Conservation (phyloP, 768 basidiomycete species). For the Termitomyces sp. region DNA sequence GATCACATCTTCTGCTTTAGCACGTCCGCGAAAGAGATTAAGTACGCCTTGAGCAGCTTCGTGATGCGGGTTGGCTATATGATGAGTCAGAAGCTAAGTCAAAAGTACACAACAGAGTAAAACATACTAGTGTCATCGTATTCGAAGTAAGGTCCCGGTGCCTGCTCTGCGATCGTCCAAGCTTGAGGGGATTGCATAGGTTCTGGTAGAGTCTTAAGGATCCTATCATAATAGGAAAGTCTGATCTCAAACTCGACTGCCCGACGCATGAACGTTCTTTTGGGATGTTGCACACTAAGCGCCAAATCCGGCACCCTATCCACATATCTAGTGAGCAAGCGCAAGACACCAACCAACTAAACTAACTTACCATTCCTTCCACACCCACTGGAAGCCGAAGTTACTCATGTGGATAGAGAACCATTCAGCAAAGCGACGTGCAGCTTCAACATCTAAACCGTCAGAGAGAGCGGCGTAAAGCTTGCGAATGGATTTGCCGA, state of each 20-base stretch:
- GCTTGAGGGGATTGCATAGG: slow-evolving; percentile 65
- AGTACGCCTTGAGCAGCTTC: slow-evolving; percentile 77
- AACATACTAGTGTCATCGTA: slow-evolving; percentile 74
- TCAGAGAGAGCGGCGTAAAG: slow-evolving; percentile 76
- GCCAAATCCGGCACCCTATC: slow-evolving; percentile 81
- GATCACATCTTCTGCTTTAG: slow-evolving; percentile 78
- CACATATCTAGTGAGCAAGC: background rate
- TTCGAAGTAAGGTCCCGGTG: slow-evolving; percentile 75
- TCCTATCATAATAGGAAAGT: slow-evolving; percentile 88
- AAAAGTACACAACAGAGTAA: background rate
- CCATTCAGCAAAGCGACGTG: slow-evolving; percentile 87
- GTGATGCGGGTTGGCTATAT: slow-evolving; percentile 66
- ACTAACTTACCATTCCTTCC: slow-evolving; percentile 89
- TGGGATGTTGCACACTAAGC: slow-evolving; percentile 73
- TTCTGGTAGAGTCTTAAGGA: slow-evolving; percentile 83
- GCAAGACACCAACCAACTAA: background rate
- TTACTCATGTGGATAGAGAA: slow-evolving; percentile 96
- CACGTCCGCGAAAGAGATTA: slow-evolving; percentile 73
- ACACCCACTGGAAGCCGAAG: slow-evolving; percentile 97
- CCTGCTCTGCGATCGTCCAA: slow-evolving; percentile 57
- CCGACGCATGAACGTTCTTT: slow-evolving; percentile 80
- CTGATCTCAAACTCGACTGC: slow-evolving; percentile 88
- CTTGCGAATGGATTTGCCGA: slow-evolving; percentile 91
- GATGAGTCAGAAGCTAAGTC: background rate
- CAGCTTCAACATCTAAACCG: slow-evolving; percentile 81